Percentiles rank a stretch among this genome's conserved stretches.
Conservation (phyloP, 371 early-diverging fungal genomes). For the Actinomortierella ambigua region DNA sequence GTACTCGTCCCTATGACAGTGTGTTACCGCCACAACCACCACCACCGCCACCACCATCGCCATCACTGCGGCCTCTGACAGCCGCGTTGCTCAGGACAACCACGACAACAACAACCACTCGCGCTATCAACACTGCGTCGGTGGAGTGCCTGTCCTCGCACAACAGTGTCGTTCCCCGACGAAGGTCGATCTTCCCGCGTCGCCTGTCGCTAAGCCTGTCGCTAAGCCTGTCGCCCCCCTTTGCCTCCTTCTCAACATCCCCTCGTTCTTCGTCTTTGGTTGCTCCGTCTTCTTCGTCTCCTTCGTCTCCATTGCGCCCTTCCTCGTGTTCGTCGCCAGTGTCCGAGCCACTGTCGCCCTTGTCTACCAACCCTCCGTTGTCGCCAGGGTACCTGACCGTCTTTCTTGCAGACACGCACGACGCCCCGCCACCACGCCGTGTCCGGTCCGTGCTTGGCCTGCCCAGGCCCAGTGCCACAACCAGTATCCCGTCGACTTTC, state of each 20-base stretch:
- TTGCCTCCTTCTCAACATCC: slow-evolving; percentile 4
- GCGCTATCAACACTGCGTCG: no score
- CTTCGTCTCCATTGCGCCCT: slow-evolving; percentile 1
- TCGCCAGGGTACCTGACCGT: slow-evolving; percentile 43
- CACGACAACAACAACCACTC: no score
- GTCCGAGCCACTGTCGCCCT: slow-evolving; percentile 18
- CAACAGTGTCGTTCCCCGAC: neutral
- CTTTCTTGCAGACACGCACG: slow-evolving; percentile 31
- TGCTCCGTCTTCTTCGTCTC: slow-evolving; percentile 5
- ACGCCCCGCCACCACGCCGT: neutral
- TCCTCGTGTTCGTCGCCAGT: no score
- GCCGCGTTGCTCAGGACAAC: no score
- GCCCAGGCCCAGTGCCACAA: no score
- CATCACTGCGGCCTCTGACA: no score
- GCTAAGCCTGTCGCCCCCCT: neutral
- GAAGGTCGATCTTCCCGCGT: neutral
- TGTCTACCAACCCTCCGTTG: slow-evolving; percentile 10
- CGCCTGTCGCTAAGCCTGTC: neutral
- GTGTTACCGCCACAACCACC: no score
- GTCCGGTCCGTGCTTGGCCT: neutral
- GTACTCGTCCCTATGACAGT: no score
- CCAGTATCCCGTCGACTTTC: no score
- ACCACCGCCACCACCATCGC: no score
- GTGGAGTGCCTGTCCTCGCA: no score
- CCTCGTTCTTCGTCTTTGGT: no score